Evolutionary conservation across 768 basidiomycete genomes (phyloP).

Genomic region (Dacryopinax primogenitus): DNA sequence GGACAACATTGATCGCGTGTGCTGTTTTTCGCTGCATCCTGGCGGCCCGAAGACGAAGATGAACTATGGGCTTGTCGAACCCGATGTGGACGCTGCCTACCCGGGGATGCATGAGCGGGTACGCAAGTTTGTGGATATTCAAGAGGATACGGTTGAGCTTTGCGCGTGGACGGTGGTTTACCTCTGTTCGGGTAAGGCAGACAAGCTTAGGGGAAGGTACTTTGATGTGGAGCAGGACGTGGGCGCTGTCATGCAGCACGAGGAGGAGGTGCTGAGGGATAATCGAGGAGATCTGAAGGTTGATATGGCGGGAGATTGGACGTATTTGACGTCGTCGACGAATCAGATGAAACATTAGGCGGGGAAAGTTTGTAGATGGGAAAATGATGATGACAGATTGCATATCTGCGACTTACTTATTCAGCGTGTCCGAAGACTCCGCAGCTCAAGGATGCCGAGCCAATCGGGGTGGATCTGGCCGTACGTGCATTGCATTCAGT

Average conservation of each 20-base stretch:
- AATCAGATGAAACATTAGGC: slow-evolving; percentile 2
- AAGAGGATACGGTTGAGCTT: slow-evolving; percentile 3
- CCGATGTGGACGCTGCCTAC: slow-evolving; percentile 5
- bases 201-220: neutral
- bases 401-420: too few species aligned
- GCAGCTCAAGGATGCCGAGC: too few species aligned
- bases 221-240: slow-evolving; percentile 5
- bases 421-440: too few species aligned
- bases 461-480: too few species aligned
- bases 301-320: neutral
- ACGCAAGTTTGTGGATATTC: neutral
- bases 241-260: neutral
- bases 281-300: neutral
- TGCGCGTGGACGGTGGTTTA: slow-evolving; percentile 8
- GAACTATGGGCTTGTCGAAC: slow-evolving; percentile 3
- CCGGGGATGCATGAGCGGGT: slow-evolving; percentile 3
- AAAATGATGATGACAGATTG: neutral
- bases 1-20: neutral
- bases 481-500: too few species aligned
- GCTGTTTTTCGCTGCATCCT: neutral
- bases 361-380: neutral
- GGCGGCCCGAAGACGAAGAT: slow-evolving; percentile 6
- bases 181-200: neutral
- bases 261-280: neutral
- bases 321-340: neutral